Evolutionary conservation across 768 basidiomycete species (phyloP), one percentile per base, ranked within the genome.

Genomic region (Lactarius tabidus): DNA sequence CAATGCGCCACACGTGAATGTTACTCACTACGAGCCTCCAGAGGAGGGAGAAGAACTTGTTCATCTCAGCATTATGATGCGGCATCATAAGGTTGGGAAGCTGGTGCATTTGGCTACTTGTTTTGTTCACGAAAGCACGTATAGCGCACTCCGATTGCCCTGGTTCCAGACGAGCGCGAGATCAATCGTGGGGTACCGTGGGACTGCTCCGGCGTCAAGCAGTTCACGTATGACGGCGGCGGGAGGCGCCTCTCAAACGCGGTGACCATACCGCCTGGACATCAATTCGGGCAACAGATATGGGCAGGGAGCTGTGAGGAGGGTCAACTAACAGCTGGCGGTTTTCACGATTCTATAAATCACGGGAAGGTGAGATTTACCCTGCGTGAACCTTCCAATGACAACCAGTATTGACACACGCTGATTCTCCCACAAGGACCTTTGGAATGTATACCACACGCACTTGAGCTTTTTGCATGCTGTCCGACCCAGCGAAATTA

Each of bases 271-370:
- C 79, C 79, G 3, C 56, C 74, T 28, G 75, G 72, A 72, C 81
- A 82, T 60, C 81, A 81, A 1, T 82, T 80, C 66, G 71, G 75
- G 17, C 70, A 67, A 23, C 73, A 74, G 43, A 76, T 82, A 1
- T 82, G 81, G 81, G 69, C 76, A n/a, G 81, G 81, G 20, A 78
- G 76, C 5, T 82, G 81, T 68, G 78, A 81, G 67, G 64, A 74
- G 12, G 81, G 81, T 12, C 81, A 82, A 59, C 74, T 82, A 55
- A 82, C 81, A 7, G 66, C 70, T 0, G 79, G 70, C 28, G 81
- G 81, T 2, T 70, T 81, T 10, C 71, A 76, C 28, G 81, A 82
- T 53, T 75, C 79, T 15, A 64, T 77, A 48, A 68, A 69, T 41
- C 81, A 82, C 59, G 81, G 81, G 15, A 70, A 77, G 74, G 77